Percentiles rank a stretch among this genome's conserved stretches.
Conservation (phyloP, 129 eudicot genomes). For the Helichrysum umbraculigerum region DNA sequence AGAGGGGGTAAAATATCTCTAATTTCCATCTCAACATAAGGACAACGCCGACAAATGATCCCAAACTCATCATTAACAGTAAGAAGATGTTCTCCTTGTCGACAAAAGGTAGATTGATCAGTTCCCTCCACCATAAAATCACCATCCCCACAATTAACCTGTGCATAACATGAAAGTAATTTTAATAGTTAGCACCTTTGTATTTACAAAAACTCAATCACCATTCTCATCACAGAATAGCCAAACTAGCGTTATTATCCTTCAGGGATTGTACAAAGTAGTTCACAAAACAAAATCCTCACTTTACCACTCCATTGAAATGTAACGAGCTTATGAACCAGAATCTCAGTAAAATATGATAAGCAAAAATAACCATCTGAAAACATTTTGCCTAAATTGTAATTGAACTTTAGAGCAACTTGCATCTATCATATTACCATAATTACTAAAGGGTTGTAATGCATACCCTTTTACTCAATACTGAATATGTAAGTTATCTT, state of each 20-base stretch:
- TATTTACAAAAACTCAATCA: not conserved
- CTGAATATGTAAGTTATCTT: not conserved
- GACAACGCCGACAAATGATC: constrained; percentile 53
- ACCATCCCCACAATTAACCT: constrained; percentile 34
- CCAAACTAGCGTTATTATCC: not conserved
- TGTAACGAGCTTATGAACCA: not conserved
- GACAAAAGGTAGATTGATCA: constrained; percentile 40
- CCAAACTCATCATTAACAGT: constrained; percentile 61
- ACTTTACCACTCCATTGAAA: not conserved
- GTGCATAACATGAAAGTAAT: constrained; percentile 31
- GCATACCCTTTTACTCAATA: not conserved
- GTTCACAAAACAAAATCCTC: not conserved
- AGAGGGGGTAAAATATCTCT: constrained; percentile 55
- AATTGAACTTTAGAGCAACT: not conserved
- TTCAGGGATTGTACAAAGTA: not conserved
- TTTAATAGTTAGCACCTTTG: not conserved
- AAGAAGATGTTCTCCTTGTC: constrained; percentile 43
- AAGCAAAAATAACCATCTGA: not conserved
- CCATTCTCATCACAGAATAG: not conserved
- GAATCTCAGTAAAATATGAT: not conserved
- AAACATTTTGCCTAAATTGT: not conserved
- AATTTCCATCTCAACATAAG: constrained; percentile 47
- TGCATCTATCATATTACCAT: not conserved
- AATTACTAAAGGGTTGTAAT: not conserved
- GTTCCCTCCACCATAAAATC: constrained; percentile 2